These are phyloP conservation scores for Monilinia vaccinii-corymbosi DNA, from an alignment of 2,329 filamentous ascomycete genomes.

Conservation along the genomic window DNA sequence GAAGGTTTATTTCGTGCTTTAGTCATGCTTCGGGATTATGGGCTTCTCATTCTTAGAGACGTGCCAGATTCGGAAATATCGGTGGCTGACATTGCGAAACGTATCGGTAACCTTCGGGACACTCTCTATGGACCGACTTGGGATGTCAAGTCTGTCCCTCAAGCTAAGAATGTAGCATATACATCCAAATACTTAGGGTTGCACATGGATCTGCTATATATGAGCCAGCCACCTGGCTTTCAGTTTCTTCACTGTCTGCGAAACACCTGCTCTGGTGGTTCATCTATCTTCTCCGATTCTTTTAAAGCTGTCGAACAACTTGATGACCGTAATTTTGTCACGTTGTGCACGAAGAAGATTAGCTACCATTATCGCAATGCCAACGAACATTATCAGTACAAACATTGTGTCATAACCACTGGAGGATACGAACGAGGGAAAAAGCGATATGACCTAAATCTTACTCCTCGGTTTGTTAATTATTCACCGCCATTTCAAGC, in stretches of 20 bases:
- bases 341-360: constrained; percentile 38
- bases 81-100: constrained; percentile 58
- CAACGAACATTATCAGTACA: constrained; percentile 51
- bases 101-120: constrained; percentile 70
- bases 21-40: constrained; percentile 52
- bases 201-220: constrained; percentile 91
- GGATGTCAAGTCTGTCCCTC: constrained; percentile 73
- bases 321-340: constrained; percentile 24
- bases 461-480: constrained; percentile 36
- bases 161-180: constrained; percentile 88
- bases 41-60: constrained; percentile 66
- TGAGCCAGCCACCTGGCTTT: constrained; percentile 66
- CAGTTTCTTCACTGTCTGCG: constrained; percentile 86
- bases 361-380: constrained; percentile 61
- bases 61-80: constrained; percentile 60
- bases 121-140: constrained; percentile 90
- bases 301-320: constrained; percentile 48
- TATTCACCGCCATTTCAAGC: constrained; percentile 80
- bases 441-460: neutral
- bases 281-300: constrained; percentile 78
- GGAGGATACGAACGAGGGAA: neutral
- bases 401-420: constrained; percentile 43
- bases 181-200: constrained; percentile 74
- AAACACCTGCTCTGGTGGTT: constrained; percentile 70
- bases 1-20: constrained; percentile 52